Conservation (phyloP, 441 rosid genomes). For the Jatropha multifida region DNA sequence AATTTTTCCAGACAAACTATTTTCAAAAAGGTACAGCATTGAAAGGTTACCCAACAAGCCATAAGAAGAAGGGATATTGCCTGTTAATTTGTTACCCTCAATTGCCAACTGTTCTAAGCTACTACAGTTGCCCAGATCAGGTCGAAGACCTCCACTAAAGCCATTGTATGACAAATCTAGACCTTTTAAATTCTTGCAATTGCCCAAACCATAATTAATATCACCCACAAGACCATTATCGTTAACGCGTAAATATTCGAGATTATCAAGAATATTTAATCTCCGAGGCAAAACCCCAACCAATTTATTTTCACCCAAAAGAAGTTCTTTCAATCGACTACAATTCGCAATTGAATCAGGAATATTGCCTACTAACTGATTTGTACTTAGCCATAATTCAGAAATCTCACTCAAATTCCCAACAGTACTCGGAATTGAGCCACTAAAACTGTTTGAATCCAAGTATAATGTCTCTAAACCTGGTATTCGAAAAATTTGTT, state of each 20-base stretch:
- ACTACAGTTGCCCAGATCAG: constrained; percentile 55
- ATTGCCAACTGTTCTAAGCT: constrained; percentile 39
- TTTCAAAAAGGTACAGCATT: constrained; percentile 48
- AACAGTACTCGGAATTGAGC: constrained; percentile 54
- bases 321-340: constrained; percentile 38
- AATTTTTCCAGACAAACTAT: constrained; percentile 59
- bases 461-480: constrained; percentile 34
- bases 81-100: constrained; percentile 41
- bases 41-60: constrained; percentile 46
- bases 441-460: constrained; percentile 44
- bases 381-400: constrained; percentile 32
- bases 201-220: constrained; percentile 42
- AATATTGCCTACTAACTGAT: constrained; percentile 52
- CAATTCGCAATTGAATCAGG: constrained; percentile 64
- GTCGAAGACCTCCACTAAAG: constrained; percentile 55
- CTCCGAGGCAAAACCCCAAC: constrained; percentile 56
- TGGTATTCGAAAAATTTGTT: constrained; percentile 48
- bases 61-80: constrained; percentile 63
- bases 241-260: constrained; percentile 29
- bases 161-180: constrained; percentile 53
- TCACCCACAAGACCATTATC: constrained; percentile 54
- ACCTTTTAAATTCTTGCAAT: constrained; percentile 40
- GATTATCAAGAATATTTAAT: constrained; percentile 48
- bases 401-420: constrained; percentile 42
- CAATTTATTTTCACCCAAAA: constrained; percentile 43